Evolutionary conservation across 1,284 basidiomycete species (phyloP).

Genomic region (Microbotryomycetes sp.): DNA sequence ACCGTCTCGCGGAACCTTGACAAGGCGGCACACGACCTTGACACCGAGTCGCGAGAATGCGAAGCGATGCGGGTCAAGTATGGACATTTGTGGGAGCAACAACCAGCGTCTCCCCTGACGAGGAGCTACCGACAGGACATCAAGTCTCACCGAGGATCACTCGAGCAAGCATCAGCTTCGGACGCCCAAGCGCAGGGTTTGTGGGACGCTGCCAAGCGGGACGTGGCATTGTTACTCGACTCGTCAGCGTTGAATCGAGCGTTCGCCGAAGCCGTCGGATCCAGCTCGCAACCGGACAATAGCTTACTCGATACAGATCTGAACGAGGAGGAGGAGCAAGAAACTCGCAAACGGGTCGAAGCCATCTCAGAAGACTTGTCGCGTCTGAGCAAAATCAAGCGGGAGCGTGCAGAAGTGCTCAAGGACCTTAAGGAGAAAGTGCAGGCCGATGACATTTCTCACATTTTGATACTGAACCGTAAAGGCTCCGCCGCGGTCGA

Average conservation of each 20-base stretch:
- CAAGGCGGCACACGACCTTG: constrained; percentile 39
- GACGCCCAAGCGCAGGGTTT: constrained; percentile 68
- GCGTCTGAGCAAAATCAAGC: constrained; percentile 68
- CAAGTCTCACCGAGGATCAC: constrained; percentile 64
- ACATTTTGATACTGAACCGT: constrained; percentile 83
- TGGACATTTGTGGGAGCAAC: constrained; percentile 80
- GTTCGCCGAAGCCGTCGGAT: constrained; percentile 51
- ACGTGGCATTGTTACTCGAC: constrained; percentile 61
- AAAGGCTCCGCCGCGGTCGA: constrained; percentile 70
- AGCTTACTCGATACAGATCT: constrained; percentile 55
- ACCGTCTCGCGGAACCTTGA: constrained; percentile 23
- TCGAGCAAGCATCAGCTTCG: constrained; percentile 68
- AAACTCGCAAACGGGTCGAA: constrained; percentile 60
- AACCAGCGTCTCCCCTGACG: constrained; percentile 68
- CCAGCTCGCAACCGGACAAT: constrained; percentile 2
- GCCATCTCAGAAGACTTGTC: constrained; percentile 72
- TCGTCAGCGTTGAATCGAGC: constrained; percentile 54
- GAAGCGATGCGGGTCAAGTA: constrained; percentile 57
- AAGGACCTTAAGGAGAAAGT: constrained; percentile 94
- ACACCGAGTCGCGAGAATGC: constrained; percentile 42
- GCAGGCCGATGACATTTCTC: constrained; percentile 93
- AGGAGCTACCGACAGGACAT: constrained; percentile 69
- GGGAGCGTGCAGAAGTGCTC: constrained; percentile 75
- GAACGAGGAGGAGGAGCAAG: constrained; percentile 52
- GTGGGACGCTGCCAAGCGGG: constrained; percentile 64